Evolutionary conservation across 2,329 filamentous ascomycete species (phyloP), one percentile per base, ranked within the genome.

Genomic region (Curvularia sp.): DNA sequence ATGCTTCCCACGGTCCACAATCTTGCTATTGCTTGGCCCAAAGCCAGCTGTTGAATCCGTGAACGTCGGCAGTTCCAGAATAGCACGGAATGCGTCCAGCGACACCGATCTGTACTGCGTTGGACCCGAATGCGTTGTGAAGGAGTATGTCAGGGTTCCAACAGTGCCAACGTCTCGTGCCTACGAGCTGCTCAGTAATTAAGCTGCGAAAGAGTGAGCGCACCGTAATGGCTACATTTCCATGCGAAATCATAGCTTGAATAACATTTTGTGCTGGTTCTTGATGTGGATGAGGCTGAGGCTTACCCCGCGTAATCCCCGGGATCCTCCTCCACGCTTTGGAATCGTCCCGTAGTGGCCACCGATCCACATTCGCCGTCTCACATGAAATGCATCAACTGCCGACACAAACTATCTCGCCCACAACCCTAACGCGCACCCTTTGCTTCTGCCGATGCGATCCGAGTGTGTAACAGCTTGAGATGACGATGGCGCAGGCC

Each of bases 1-100:
- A 54, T 31, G 10, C 26, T 41, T n/a, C 24, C 24, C 28, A 57
- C 58, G 49, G 48, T 44, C 53, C 61, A 62, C 55, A 53, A 46
- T 38, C 57, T 57, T 49, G 50, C 39, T 53, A 55, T 58, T 20
- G 22, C 60, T 51, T 57, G 38, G 43, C 53, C 44, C 59, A 49
- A 51, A 57, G 49, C 43, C 62, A 61, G 57, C 38, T 59, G 39
- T 61, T 24, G 31, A 55, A 30, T 15, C 50, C 20, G 43, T 39
- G 24, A 53, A 39, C 24, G 48, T 49, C 64, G 65, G 65, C 63
- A 67, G 65, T 67, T 67, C 58, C 26, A 54, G 55, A 64, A 55
- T 51, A 53, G 46, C 42, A 52, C 42, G 35, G 35, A 56, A 48
- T 28, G 56, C 52, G 35, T 44, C 4, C 39, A 35, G 42, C 44